Percentiles rank a stretch among this genome's conserved stretches.
phyloP scores from a whole-genome alignment of 1,139 yeast species.

The Hemisphaericaspora lyxosophila region DNA sequence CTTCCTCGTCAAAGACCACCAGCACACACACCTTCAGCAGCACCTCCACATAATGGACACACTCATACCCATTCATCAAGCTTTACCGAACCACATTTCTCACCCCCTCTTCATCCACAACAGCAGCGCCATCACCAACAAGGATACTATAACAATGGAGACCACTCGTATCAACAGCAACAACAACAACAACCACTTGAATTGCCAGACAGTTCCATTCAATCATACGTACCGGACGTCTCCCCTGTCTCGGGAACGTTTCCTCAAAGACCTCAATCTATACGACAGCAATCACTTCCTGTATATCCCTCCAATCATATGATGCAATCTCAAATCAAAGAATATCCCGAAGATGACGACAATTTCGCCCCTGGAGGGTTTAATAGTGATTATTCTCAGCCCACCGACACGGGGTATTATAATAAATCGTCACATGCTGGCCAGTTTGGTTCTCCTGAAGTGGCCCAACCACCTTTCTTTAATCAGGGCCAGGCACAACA shows the following conservation, averaged over 20 bases:
- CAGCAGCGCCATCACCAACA: conserved; percentile 6
- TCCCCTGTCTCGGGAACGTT: not conserved
- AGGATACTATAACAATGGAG: no score
- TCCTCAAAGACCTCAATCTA: conserved; percentile 4
- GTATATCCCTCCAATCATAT: conserved; percentile 1
- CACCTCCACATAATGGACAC: no score
- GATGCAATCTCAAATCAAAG: conserved; percentile 1
- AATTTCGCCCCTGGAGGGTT: not conserved
- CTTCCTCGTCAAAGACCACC: not conserved
- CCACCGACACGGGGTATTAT: no score
- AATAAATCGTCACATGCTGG: no score
- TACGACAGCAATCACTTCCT: conserved; percentile 7
- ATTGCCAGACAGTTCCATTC: conserved; percentile 1
- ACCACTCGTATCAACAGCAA: no score
- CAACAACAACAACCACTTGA: conserved; percentile 4
- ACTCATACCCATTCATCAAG: not conserved
- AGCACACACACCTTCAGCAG: no score
- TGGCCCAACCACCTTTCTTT: not conserved
- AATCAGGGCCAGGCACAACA: not conserved
- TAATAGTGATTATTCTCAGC: not conserved
- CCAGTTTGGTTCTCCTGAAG: not conserved
- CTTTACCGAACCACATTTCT: not conserved
- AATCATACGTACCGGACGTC: not conserved
- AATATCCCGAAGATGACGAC: conserved; percentile 1
- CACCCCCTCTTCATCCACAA: not conserved